Evolutionary conservation across 176 grass and related monocot genomes (phyloP).

Genomic region (Zea mays): Zm-B73-REFERENCE-NAM-5.0 NC_050098.1:32127501-32128000

Average conservation of each 20-base stretch:
- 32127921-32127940: neutral
- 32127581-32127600: slow-evolving; percentile 39
- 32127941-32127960: neutral
- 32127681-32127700: neutral
- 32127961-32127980: neutral
- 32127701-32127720: neutral
- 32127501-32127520: slow-evolving; percentile 46
- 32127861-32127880: neutral
- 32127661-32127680: slow-evolving; percentile 15
- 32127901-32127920: neutral
- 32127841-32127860: neutral
- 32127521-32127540: slow-evolving; percentile 44
- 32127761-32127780: neutral
- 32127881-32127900: neutral
- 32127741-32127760: neutral
- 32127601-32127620: slow-evolving; percentile 14
- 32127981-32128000: neutral
- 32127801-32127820: neutral
- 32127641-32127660: slow-evolving; percentile 21
- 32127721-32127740: neutral
- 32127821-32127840: neutral
- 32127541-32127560: slow-evolving; percentile 52
- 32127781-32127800: neutral
- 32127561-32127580: slow-evolving; percentile 20
- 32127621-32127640: slow-evolving; percentile 38